Evolutionary conservation across 179 eudicot species (phyloP).

Genomic region (Sideroxylon spinosum): DNA sequence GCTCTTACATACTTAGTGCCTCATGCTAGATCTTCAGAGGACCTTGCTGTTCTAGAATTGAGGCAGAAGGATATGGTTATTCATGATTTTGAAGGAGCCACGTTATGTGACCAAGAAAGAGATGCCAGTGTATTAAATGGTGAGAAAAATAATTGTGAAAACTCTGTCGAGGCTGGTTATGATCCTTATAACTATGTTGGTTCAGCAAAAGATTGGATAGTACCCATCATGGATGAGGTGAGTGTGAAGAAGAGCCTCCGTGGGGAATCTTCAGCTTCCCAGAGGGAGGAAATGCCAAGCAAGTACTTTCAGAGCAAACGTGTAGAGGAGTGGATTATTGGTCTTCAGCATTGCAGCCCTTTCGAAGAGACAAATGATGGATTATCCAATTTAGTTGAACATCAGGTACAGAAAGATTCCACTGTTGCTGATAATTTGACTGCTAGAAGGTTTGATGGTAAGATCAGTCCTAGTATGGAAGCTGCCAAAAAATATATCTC

Average conservation of each 20-base stretch:
- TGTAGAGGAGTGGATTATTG: conserved; percentile 74
- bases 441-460: conserved; percentile 35
- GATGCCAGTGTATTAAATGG: conserved; percentile 18
- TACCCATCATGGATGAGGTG: conserved; percentile 52
- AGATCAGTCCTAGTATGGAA: conserved; percentile 59
- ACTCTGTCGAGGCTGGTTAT: conserved; percentile 34
- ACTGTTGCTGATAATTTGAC: conserved; percentile 27
- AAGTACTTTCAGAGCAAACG: conserved; percentile 59
- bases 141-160: conserved; percentile 37
- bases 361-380: conserved; percentile 54
- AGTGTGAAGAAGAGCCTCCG: conserved; percentile 22
- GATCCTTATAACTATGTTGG: conserved; percentile 55
- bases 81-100: conserved; percentile 25
- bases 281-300: conserved; percentile 37
- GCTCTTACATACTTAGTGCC: conserved; percentile 14
- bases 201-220: conserved; percentile 79
- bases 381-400: conserved; percentile 20
- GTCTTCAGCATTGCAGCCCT: conserved; percentile 64
- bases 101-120: conserved; percentile 21
- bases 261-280: conserved; percentile 38
- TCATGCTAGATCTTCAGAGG: conserved; percentile 54
- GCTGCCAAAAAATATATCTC: conserved; percentile 75
- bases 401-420: conserved; percentile 24
- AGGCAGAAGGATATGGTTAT: conserved; percentile 29
- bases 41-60: conserved; percentile 34